Evolutionary conservation across 2,329 filamentous ascomycete species (phyloP).

Genomic region (Colletotrichum eleusines): DNA sequence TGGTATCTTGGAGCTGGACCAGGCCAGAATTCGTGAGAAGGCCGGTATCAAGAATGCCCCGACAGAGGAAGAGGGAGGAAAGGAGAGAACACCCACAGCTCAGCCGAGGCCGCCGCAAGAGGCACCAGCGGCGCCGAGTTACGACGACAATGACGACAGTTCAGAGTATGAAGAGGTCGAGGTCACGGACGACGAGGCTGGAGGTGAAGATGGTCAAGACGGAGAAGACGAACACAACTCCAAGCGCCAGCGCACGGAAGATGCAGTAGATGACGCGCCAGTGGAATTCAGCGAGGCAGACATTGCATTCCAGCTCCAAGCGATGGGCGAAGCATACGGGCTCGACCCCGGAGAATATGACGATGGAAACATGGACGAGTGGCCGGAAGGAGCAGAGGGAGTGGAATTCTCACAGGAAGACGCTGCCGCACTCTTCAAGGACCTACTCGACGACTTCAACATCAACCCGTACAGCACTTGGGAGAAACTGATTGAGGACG

Average conservation of each 20-base stretch:
- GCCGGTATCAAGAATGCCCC: conserved; percentile 48
- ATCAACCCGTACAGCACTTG: conserved; percentile 92
- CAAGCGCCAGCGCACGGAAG: conserved; percentile 72
- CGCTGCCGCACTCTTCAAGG: conserved; percentile 81
- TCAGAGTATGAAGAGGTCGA: conserved; percentile 84
- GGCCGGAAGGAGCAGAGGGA: conserved; percentile 79
- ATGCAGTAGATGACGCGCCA: conserved; percentile 63
- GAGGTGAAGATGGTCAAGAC: conserved; percentile 53
- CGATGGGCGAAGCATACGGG: conserved; percentile 89
- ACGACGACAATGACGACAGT: conserved; percentile 60
- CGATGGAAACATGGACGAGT: conserved; percentile 69
- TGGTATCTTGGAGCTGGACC: conserved; percentile 79
- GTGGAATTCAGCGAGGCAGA: conserved; percentile 95
- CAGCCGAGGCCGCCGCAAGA: conserved; percentile 25
- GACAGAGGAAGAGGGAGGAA: conserved; percentile 39
- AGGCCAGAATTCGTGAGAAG: conserved; percentile 75
- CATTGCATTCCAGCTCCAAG: conserved; percentile 89
- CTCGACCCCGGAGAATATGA: conserved; percentile 83
- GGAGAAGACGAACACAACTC: conserved; percentile 57
- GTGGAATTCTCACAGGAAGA: conserved; percentile 80
- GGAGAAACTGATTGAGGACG: conserved; percentile 89
- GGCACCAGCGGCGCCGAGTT: not conserved
- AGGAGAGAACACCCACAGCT: conserved; percentile 4
- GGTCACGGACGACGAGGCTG: conserved; percentile 67
- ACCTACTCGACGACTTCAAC: conserved; percentile 83